phyloP scores from a whole-genome alignment of 2,329 filamentous ascomycete genomes.

The Elsinoe batatas region DNA sequence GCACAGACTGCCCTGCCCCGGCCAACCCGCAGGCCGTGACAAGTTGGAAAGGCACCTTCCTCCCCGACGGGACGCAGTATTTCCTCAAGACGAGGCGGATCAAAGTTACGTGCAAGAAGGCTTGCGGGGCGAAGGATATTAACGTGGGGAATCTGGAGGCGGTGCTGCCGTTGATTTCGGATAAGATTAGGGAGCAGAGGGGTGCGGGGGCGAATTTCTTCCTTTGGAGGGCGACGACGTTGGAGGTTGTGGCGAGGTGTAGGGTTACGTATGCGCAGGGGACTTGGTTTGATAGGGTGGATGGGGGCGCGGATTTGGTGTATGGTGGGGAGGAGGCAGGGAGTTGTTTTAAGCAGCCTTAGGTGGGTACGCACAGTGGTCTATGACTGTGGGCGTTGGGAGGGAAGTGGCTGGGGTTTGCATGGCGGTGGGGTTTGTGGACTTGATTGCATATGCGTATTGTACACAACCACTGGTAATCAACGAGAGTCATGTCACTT shows the following conservation, averaged over 20 bases:
- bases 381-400: neutral
- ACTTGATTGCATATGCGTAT: neutral
- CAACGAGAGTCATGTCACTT: neutral
- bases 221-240: neutral
- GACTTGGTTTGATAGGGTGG: neutral
- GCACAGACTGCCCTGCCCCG: neutral
- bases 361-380: neutral
- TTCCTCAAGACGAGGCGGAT: neutral
- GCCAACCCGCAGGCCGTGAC: neutral
- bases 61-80: neutral
- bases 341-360: neutral
- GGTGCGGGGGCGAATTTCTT: conserved; percentile 2
- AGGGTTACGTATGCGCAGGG: conserved; percentile 2
- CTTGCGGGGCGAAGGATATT: neutral
- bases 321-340: neutral
- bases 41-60: neutral
- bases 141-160: neutral
- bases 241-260: neutral
- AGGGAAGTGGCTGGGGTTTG: neutral
- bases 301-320: neutral
- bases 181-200: neutral
- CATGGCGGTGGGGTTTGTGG: neutral
- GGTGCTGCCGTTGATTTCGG: neutral
- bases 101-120: neutral
- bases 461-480: neutral